These are phyloP conservation scores for Malassezia cuniculi DNA, from an alignment of 1,284 basidiomycete species.

Conservation along the genomic window DNA sequence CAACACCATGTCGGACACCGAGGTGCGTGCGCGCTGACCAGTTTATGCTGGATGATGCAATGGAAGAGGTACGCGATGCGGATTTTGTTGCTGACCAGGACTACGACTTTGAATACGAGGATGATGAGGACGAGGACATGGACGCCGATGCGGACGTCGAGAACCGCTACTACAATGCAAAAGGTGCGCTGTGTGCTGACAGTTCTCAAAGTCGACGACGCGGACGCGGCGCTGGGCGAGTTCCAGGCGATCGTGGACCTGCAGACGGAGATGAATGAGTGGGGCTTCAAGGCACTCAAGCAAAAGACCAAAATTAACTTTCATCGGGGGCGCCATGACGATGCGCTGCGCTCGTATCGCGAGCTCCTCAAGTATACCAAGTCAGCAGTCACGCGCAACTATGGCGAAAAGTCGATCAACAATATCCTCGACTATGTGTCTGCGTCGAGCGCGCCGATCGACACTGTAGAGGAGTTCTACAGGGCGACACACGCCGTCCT, in stretches of 20 bases:
- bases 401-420: slow-evolving; percentile 85
- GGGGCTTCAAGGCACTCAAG: slow-evolving; percentile 93
- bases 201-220: slow-evolving; percentile 84
- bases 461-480: slow-evolving; percentile 85
- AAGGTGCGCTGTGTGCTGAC: slow-evolving; percentile 53
- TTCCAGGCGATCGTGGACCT: slow-evolving; percentile 74
- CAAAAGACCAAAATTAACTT: slow-evolving; percentile 93
- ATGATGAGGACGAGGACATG: slow-evolving; percentile 59
- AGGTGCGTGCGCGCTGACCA: slow-evolving; percentile 8
- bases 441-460: slow-evolving; percentile 59
- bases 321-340: slow-evolving; percentile 60
- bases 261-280: slow-evolving; percentile 81
- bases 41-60: slow-evolving; percentile 43
- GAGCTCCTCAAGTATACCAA: slow-evolving; percentile 72
- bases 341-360: slow-evolving; percentile 74
- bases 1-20: slow-evolving; percentile 11
- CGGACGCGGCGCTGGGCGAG: slow-evolving; percentile 73
- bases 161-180: slow-evolving; percentile 97
- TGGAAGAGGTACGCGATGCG: slow-evolving; percentile 21
- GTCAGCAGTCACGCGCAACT: slow-evolving; percentile 35
- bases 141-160: slow-evolving; percentile 84
- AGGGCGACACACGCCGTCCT: slow-evolving; percentile 78
- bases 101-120: slow-evolving; percentile 74
- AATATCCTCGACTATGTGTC: slow-evolving; percentile 96
- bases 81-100: slow-evolving; percentile 52